These are phyloP conservation scores for Xylona heveae DNA, from an alignment of 495 filamentous ascomycete species.

Conservation along the genomic window DNA sequence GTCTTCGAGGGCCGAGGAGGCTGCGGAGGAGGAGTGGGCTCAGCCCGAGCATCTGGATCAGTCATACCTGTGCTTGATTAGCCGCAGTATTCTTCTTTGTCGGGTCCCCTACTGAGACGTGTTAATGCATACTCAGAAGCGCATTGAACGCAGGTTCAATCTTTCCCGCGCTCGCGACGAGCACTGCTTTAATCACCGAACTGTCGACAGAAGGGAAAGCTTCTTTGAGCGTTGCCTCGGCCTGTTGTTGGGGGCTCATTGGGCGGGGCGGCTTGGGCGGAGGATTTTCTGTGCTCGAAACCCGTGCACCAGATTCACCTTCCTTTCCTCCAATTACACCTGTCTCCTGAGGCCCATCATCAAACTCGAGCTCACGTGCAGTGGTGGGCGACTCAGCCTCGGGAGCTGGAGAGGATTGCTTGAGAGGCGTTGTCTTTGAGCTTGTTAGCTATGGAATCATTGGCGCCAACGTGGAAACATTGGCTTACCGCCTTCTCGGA, in stretches of 20 bases:
- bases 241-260: constrained; percentile 56
- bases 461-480: background rate
- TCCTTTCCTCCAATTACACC: constrained; percentile 21
- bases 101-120: background rate
- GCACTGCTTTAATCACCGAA: constrained; percentile 67
- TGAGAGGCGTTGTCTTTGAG: background rate
- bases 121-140: constrained; percentile 41
- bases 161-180: constrained; percentile 64
- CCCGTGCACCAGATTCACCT: constrained; percentile 13
- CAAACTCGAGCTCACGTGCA: constrained; percentile 61
- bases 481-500: background rate
- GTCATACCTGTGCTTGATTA: constrained; percentile 47
- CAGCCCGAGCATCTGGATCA: constrained; percentile 65
- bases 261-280: constrained; percentile 84
- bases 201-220: constrained; percentile 77
- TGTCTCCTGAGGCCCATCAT: constrained; percentile 63
- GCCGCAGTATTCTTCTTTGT: background rate
- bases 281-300: constrained; percentile 26
- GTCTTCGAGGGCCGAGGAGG: constrained; percentile 42
- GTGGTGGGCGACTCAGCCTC: constrained; percentile 66
- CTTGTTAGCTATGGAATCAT: background rate
- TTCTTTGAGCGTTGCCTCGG: constrained; percentile 75
- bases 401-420: background rate
- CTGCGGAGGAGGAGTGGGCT: constrained; percentile 34
- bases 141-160: constrained; percentile 95